A percentile compares a stretch with the other conserved stretches of the same genome.
Evolutionary conservation across 345 rosid species (phyloP).

Genomic region (Eucalyptus cladocalyx): DNA sequence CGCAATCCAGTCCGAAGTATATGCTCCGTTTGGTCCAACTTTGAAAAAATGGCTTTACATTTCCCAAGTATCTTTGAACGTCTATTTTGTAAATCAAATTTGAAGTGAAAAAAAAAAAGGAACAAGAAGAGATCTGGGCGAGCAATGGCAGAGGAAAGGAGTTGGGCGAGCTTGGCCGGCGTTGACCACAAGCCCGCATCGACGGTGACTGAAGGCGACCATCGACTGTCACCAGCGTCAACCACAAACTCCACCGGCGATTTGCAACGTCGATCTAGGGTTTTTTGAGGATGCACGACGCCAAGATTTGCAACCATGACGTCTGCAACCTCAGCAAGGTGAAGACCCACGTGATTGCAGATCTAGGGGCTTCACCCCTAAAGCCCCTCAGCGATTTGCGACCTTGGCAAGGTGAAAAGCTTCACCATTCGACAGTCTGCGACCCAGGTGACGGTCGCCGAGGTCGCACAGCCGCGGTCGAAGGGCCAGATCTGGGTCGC

Average conservation of each 20-base stretch:
- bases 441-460: background rate
- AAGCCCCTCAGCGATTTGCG: background rate
- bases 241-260: background rate
- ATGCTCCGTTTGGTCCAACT: too few species aligned
- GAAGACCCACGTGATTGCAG: background rate
- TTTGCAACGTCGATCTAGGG: background rate
- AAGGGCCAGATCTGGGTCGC: background rate
- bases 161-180: background rate
- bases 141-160: too few species aligned
- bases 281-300: background rate
- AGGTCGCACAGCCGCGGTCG: background rate
- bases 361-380: background rate
- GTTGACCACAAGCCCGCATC: background rate
- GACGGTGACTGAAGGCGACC: background rate
- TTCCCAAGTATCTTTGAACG: too few species aligned
- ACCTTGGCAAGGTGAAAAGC: background rate
- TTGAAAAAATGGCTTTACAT: too few species aligned
- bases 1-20: too few species aligned
- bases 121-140: too few species aligned
- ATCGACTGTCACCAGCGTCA: background rate
- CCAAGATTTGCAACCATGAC: background rate
- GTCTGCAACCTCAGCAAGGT: background rate
- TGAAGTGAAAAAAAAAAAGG: too few species aligned
- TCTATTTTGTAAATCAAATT: too few species aligned
- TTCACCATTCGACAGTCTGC: background rate